Evolutionary conservation across 1,284 basidiomycete genomes (phyloP), one percentile per base, ranked within the genome.

Genomic region (Cutaneotrichosporon spelunceum): DNA sequence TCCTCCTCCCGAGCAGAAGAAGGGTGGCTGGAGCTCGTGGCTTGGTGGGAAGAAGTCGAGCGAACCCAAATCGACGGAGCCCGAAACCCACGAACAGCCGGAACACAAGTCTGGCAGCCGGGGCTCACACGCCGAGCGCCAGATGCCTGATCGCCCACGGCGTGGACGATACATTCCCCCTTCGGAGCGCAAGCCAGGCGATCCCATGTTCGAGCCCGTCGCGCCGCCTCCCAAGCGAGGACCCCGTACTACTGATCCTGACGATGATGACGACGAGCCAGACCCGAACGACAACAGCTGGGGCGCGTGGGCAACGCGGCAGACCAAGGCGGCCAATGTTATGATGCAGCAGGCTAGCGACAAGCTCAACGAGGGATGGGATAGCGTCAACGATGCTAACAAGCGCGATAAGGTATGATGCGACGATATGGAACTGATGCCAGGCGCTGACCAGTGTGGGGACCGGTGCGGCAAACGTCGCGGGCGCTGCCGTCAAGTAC

Each of bases 401-500:
- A 56, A 42, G 27, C 57, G 59, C 14, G 65, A 64, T 24, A 6
- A 60, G 55, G 62, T 66, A 47, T 33, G 65, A 55, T 19, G 4
- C 33, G 14, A 21, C 27, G 14, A 29, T 19, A 9, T n/a, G 1
- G n/a, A 7, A 21, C 21, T 47, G 23, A 42, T 14, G 34, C 3
- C 56, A 68, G 67, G 67, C 60, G 14, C 23, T 63, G 3, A 45
- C 57, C 8, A 57, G 55, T 4, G 48, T 68, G 47, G 65, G 62
- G 1, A 56, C 36, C 34, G 65, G 62, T 1, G 65, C 60, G 3
- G 65, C 61, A 4, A 66, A 61, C 50, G 67, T 54, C 36, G 67
- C 56, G 0, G 67, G 65, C 45, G 60, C 63, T 2, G 65, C 67
- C 2, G 45, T 64, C 57, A 68, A 68, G 60, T 58, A 61, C 23